Evolutionary conservation across 805 yeast species (phyloP), one percentile per base, ranked within the genome.

Genomic region (Yarrowia sp.): DNA sequence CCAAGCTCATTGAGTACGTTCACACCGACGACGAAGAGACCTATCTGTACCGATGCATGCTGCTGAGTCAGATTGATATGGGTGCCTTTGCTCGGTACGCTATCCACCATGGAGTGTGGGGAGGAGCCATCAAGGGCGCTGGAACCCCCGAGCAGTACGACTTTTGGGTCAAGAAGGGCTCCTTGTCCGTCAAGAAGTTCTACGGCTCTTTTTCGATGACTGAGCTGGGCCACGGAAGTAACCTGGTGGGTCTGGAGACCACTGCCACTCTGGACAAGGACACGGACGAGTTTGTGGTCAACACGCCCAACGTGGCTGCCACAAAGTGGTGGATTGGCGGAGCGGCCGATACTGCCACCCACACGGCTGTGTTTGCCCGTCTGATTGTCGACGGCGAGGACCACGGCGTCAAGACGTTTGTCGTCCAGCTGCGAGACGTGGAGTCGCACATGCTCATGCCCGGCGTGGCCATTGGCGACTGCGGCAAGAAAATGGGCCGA

Each of bases 251-350:
- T 22, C 82, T 91, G 71, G 97, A 93, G 78, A 92, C 97, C n/a
- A 89, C 92, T 15, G 97, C 97, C 14, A 88, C 89, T 12, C 92
- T 84, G 76, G 88, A 91, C 77, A 79, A 81, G n/a, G 79, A 79
- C 19, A 84, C 83, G 32, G 90, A 91, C 73, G 86, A 87, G 72
- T 90, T 92, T 75, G 77, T 84, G 64, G 86, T 92, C 74, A 85
- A 91, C 76, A 92, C 98, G 7, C 98, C 98, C 0, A 90, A 92
- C 76, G 78, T 90, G 67, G 92, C 95, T 40, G 97, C 98, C 55
- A 92, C 97, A 16, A 92, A 92, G 78, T 92, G 97, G 97, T 92
- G 97, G 97, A 92, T 92, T 74, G 97, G 97, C 58, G 98, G 98
- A 73, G 97, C 97, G 41, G 97, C 97, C 10, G 95, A 91, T 78